Percentiles rank a stretch among this genome's conserved stretches.
Evolutionary conservation across 1,139 yeast genomes (phyloP).

Genomic region (Candida sanyaensis): DNA sequence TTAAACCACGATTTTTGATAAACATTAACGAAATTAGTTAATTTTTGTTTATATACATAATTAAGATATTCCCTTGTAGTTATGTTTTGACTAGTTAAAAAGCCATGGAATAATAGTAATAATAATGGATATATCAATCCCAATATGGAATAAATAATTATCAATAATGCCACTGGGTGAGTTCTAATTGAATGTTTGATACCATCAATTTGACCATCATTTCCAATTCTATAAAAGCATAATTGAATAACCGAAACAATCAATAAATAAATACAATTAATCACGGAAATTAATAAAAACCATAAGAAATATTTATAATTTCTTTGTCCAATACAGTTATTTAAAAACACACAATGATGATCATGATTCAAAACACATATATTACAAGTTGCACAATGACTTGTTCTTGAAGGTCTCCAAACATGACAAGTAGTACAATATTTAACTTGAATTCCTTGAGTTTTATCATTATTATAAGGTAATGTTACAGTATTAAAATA

Average conservation of each 20-base stretch:
- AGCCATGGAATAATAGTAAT: constrained; percentile 54
- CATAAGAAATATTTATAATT: constrained; percentile 41
- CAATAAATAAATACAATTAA: constrained; percentile 24
- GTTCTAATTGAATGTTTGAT: constrained; percentile 24
- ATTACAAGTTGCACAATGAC: constrained; percentile 47
- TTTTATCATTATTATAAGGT: constrained; percentile 41
- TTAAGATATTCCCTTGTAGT: constrained; percentile 71
- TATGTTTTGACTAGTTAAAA: constrained; percentile 56
- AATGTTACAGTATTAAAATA: constrained; percentile 58
- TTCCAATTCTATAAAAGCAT: constrained; percentile 21
- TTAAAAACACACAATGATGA: constrained; percentile 42
- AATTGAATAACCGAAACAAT: constrained; percentile 30
- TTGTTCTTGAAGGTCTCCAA: constrained; percentile 49
- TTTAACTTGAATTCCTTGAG: constrained; percentile 40
- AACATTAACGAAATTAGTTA: constrained; percentile 35
- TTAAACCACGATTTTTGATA: constrained; percentile 36
- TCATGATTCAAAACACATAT: constrained; percentile 47
- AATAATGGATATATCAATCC: constrained; percentile 55
- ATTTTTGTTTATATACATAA: constrained; percentile 24
- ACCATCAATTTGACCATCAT: constrained; percentile 2
- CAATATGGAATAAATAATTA: constrained; percentile 48
- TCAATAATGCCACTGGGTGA: constrained; percentile 47
- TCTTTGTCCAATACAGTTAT: constrained; percentile 44
- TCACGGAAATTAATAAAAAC: constrained; percentile 31
- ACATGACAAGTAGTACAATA: constrained; percentile 49